Percentiles rank a stretch among this genome's conserved stretches.
Evolutionary conservation across 1,284 basidiomycete species (phyloP).

Genomic region (Cutaneotrichosporon cavernicola): DNA sequence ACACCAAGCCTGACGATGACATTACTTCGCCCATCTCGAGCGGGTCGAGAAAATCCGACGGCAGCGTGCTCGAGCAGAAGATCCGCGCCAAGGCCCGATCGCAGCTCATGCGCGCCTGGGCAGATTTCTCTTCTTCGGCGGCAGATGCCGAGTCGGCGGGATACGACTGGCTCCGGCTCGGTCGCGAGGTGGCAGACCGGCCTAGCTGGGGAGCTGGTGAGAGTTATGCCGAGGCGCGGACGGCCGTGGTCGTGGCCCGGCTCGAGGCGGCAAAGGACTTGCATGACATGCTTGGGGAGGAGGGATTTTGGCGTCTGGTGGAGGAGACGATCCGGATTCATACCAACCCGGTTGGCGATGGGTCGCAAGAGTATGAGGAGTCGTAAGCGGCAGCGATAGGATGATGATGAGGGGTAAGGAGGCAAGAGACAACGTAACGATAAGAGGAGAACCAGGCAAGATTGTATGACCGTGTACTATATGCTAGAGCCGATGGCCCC

Average conservation of each 20-base stretch:
- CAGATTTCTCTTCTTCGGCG: slow-evolving; percentile 11
- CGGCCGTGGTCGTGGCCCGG: slow-evolving; percentile 25
- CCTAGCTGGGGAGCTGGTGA: slow-evolving; percentile 11
- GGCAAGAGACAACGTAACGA: not conserved
- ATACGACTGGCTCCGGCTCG: slow-evolving; percentile 39
- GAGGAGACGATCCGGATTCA: slow-evolving; percentile 34
- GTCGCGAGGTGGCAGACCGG: slow-evolving; percentile 28
- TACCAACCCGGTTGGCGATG: slow-evolving; percentile 10
- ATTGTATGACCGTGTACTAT: slow-evolving; percentile 4
- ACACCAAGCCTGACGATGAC: not conserved
- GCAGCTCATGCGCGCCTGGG: slow-evolving; percentile 31
- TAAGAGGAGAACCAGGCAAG: not conserved
- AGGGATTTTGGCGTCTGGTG: slow-evolving; percentile 41
- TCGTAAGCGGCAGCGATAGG: not conserved
- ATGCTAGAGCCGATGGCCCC: not conserved
- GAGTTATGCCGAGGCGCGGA: not conserved
- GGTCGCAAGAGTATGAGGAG: slow-evolving; percentile 17
- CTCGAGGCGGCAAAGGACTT: slow-evolving; percentile 40
- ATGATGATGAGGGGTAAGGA: not conserved
- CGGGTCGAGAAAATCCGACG: slow-evolving; percentile 3
- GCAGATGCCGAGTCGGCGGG: slow-evolving; percentile 36
- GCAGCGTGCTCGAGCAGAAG: slow-evolving; percentile 24
- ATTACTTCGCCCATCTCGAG: not conserved
- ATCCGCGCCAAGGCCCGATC: slow-evolving; percentile 28
- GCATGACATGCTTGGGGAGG: slow-evolving; percentile 25